phyloP scores from a whole-genome alignment of 2,329 filamentous ascomycete species.

The Fusarium austroafricanum region DNA sequence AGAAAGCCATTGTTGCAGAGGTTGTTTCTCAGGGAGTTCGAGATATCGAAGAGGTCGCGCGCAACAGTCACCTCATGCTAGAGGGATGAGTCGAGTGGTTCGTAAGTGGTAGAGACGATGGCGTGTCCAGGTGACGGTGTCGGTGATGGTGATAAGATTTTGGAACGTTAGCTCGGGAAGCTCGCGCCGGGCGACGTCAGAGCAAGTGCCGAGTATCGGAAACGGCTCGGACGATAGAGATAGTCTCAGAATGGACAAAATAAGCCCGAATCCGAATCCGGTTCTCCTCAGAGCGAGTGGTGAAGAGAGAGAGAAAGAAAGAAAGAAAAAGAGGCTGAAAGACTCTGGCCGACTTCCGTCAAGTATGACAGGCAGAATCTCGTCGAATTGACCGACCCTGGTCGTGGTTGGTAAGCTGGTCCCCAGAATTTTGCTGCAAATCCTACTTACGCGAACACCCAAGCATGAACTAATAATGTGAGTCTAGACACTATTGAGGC shows the following conservation, averaged over 20 bases:
- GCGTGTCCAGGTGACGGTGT: conserved; percentile 24
- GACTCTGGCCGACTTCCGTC: conserved; percentile 31
- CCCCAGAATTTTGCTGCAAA: conserved; percentile 27
- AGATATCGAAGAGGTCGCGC: conserved; percentile 56
- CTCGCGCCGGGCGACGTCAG: conserved; percentile 35
- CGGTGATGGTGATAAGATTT: conserved; percentile 15
- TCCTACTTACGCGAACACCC: conserved; percentile 23
- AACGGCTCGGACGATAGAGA: conserved; percentile 13
- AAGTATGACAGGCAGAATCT: conserved; percentile 33
- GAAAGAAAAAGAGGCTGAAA: neutral
- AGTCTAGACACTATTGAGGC: neutral
- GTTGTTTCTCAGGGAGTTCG: conserved; percentile 16
- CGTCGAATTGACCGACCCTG: conserved; percentile 28
- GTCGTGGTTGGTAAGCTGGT: conserved; percentile 40
- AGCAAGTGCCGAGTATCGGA: conserved; percentile 14
- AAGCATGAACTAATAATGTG: conserved; percentile 23
- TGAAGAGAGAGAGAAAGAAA: conserved; percentile 5
- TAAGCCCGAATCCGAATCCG: conserved; percentile 22
- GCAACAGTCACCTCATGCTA: conserved; percentile 54
- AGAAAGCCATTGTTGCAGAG: conserved; percentile 46
- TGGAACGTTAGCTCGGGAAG: conserved; percentile 29
- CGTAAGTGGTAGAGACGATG: conserved; percentile 16
- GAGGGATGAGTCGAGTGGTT: conserved; percentile 10
- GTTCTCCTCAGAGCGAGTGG: conserved; percentile 6
- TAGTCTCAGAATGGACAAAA: conserved; percentile 10